Base-by-base conservation (phyloP, 768 basidiomycete genomes). In the Suillus plorans region DNA sequence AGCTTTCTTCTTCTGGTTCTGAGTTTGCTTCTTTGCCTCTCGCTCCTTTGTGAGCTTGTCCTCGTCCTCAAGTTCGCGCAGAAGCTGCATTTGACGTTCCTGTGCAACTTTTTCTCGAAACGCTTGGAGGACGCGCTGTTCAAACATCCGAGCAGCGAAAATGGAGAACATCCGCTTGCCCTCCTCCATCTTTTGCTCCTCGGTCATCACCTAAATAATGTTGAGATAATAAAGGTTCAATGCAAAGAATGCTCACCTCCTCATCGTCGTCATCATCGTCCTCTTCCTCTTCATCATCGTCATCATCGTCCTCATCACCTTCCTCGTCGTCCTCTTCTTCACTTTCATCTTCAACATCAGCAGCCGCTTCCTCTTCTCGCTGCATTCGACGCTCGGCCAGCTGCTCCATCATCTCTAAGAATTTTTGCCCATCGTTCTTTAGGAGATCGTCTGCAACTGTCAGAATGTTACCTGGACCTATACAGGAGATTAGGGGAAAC, bases 391-490 rank as follows among this genome's bases (percentile, higher is more conserved):
- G 86, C 73, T 97, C 95, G 0, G 97, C 96, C 22, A 99, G 85
- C 78, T 97, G 95, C 76, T 99, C 97, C 97, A 99, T 99, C 97
- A 99, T 99, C 82, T 99, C 97, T 71, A 99, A 80, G 81, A 99
- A 99, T 81, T 97, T 98, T 72, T 95, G 94, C 2, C 97, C 97
- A 72, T 99, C 96, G 72, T 99, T 99, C 83, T 97, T 97, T 70
- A 99, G 84, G 53, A 99, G 86, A 79, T 99, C 97, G 74, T 99
- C 97, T 55, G 97, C 97, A 61, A 99, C 97, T 25, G 97, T 99
- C 53, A 99, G 84, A 74, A 99, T 98, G 72, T 95, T 96, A 72
- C 94, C 95, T 76, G 89, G 89, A 63, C 89, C 90, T 91, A 69
- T 57, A 59, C 64, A 65, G 69, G 68, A 67, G 62, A 56, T 62